These are phyloP conservation scores for Novymonas esmeraldas DNA, from an alignment of 208 protist genomes.

Conservation along the genomic window DNA sequence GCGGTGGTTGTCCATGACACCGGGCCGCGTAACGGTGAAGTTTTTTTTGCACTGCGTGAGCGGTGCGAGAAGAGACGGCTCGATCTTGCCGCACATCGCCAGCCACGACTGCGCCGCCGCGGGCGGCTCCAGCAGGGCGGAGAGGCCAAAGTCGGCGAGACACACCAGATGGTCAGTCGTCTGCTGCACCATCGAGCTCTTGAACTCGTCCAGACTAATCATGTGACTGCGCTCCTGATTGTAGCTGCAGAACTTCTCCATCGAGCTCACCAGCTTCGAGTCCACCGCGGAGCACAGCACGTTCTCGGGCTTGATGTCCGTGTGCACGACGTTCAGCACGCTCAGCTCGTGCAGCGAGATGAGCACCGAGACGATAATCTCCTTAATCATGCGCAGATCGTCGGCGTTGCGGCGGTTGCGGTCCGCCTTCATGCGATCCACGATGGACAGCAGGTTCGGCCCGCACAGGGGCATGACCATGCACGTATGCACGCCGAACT, in stretches of 20 bases:
- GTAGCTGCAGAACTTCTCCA: conserved; percentile 68
- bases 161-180: conserved; percentile 58
- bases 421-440: conserved; percentile 64
- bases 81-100: conserved; percentile 21
- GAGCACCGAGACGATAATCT: conserved; percentile 74
- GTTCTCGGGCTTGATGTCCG: conserved; percentile 94
- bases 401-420: conserved; percentile 41
- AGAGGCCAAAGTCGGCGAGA: conserved; percentile 84
- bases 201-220: conserved; percentile 33
- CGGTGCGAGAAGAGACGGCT: conserved; percentile 29
- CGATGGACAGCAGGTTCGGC: conserved; percentile 82
- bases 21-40: conserved; percentile 56
- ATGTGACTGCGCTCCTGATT: conserved; percentile 58
- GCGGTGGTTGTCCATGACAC: conserved; percentile 58
- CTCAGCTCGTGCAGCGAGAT: conserved; percentile 72
- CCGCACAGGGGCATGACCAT: conserved; percentile 87
- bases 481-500: conserved; percentile 69
- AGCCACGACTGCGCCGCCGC: conserved; percentile 17
- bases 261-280: conserved; percentile 55
- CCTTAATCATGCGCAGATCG: conserved; percentile 81
- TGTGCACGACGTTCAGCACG: conserved; percentile 85
- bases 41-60: conserved; percentile 60
- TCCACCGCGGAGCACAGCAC: conserved; percentile 76
- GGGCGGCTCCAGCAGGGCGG: conserved; percentile 57
- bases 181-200: conserved; percentile 29